A percentile compares a stretch with the other conserved stretches of the same genome.
Evolutionary conservation across 2,329 filamentous ascomycete genomes (phyloP).

Genomic region (Podosphaera xanthii): DNA sequence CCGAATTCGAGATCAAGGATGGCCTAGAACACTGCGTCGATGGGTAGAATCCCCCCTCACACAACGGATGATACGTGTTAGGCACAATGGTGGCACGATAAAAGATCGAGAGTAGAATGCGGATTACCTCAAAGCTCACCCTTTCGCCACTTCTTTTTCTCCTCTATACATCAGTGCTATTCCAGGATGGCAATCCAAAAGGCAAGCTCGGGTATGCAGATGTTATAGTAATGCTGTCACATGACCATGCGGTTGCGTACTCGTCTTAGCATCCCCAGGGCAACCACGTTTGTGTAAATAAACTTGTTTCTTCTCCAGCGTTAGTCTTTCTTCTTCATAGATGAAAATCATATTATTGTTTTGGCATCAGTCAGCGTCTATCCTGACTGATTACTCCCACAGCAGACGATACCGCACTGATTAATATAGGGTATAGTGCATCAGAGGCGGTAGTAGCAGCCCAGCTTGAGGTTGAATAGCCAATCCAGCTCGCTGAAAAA

Average conservation of each 20-base stretch:
- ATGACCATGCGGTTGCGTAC: too few species aligned
- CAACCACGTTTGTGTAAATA: too few species aligned
- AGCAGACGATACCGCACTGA: neutral
- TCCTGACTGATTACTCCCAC: neutral
- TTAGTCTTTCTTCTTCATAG: neutral
- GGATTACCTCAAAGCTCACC: neutral
- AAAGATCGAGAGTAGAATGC: neutral
- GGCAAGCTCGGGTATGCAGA: too few species aligned
- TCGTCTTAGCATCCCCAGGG: too few species aligned
- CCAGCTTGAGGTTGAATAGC: neutral
- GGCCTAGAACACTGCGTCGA: neutral
- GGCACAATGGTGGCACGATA: neutral
- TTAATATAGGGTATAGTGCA: neutral
- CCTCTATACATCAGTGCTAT: too few species aligned
- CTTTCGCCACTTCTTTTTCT: neutral
- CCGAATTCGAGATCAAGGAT: neutral
- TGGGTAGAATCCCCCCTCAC: neutral
- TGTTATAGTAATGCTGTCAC: slow-evolving; percentile 2
- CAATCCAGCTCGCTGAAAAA: neutral
- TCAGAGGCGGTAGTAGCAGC: neutral
- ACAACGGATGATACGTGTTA: neutral
- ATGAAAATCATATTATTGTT: slow-evolving; percentile 1
- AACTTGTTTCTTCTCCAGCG: too few species aligned
- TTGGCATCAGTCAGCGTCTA: neutral
- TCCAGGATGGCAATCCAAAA: neutral